These are phyloP conservation scores for Kodamaea plutei DNA, from an alignment of 1,139 yeast species.

Conservation along the genomic window DNA sequence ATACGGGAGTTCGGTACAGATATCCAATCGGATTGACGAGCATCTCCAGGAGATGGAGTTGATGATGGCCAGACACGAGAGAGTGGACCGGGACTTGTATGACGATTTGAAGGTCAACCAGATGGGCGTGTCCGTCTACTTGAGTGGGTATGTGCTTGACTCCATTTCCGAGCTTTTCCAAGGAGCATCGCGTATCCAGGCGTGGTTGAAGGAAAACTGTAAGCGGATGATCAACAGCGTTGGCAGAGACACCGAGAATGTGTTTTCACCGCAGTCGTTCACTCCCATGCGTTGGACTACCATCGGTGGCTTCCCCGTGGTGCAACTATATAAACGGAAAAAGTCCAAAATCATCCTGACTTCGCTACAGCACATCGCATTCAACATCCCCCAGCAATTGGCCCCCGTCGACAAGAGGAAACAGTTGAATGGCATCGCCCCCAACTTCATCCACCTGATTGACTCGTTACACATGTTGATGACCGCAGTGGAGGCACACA, in stretches of 20 bases:
- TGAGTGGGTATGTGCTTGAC: constrained; percentile 25
- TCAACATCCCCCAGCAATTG: constrained; percentile 15
- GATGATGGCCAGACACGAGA: constrained; percentile 6
- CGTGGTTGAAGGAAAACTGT: constrained; percentile 34
- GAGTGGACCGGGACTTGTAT: constrained; percentile 3
- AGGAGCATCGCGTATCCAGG: constrained; percentile 33
- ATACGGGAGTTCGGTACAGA: constrained; percentile 36
- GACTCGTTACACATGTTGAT: constrained; percentile 40
- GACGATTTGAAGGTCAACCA: constrained; percentile 1
- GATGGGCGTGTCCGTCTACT: constrained; percentile 17
- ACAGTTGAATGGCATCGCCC: constrained; percentile 40
- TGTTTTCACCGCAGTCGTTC: constrained; percentile 12
- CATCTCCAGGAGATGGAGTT: constrained; percentile 15
- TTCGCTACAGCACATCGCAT: constrained; percentile 23
- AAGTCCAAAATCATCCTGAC: constrained; percentile 17
- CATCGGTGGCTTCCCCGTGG: constrained; percentile 39
- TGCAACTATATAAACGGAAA: constrained; percentile 31
- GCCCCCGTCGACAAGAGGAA: constrained; percentile 27
- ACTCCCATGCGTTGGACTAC: constrained; percentile 45
- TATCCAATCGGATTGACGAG: constrained; percentile 24
- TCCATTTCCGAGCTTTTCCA: constrained; percentile 34
- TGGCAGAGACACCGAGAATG: constrained; percentile 17
- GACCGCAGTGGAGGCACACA: constrained; percentile 27
- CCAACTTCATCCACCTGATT: constrained; percentile 43
- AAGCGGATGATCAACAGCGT: constrained; percentile 27